Evolutionary conservation across 371 early-diverging fungal genomes (phyloP).

Genomic region (Mucor piriformis): DNA sequence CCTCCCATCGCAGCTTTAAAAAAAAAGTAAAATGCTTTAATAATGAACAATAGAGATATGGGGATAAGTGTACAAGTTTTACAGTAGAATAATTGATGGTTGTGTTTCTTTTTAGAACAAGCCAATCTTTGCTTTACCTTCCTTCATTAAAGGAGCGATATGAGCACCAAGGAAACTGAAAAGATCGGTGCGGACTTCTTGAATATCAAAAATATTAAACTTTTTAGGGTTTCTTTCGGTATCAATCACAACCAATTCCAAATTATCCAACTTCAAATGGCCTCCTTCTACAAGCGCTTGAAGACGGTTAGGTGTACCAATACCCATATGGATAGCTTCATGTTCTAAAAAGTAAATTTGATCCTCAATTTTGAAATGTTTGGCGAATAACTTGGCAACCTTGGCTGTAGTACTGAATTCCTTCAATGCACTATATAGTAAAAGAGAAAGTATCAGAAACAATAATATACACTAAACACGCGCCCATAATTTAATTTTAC

Average conservation of each 20-base stretch:
- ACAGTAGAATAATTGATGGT: not conserved
- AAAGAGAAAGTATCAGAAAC: too few species aligned
- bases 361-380: slow-evolving; percentile 81
- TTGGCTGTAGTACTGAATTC: slow-evolving; percentile 51
- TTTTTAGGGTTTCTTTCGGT: slow-evolving; percentile 76
- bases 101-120: slow-evolving; percentile 36
- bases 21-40: not conserved
- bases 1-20: not conserved
- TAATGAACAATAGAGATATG: not conserved
- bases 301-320: slow-evolving; percentile 86
- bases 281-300: slow-evolving; percentile 66
- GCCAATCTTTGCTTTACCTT: slow-evolving; percentile 41
- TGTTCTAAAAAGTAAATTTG: slow-evolving; percentile 67
- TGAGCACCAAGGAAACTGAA: slow-evolving; percentile 49
- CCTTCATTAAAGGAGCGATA: slow-evolving; percentile 39
- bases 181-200: slow-evolving; percentile 72
- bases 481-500: too few species aligned
- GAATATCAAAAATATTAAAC: slow-evolving; percentile 75
- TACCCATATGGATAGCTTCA: slow-evolving; percentile 68
- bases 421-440: slow-evolving; percentile 35
- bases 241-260: slow-evolving; percentile 75
- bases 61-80: slow-evolving; percentile 2
- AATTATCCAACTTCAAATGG: slow-evolving; percentile 65
- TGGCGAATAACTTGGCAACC: slow-evolving; percentile 84
- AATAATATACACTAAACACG: not conserved